phyloP scores from a whole-genome alignment of 345 rosid genomes.

The Eucalyptus shirleyi region DNA sequence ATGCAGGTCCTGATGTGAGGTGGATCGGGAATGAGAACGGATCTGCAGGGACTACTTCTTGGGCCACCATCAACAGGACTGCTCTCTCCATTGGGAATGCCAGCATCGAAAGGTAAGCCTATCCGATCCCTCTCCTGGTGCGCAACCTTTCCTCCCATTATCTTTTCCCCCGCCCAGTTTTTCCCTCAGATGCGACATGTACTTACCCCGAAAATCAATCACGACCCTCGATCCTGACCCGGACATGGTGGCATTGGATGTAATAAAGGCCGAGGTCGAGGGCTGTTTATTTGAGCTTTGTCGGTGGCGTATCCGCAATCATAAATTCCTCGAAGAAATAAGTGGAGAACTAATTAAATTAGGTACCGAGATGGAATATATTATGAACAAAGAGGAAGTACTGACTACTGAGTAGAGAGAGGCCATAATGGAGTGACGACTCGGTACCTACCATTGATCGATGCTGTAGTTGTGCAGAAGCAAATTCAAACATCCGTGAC shows the following conservation, averaged over 20 bases:
- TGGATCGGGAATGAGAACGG: slow-evolving; percentile 69
- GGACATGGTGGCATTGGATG: not conserved
- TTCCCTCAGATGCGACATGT: not conserved
- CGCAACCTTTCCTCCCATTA: not conserved
- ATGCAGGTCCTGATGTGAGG: slow-evolving; percentile 65
- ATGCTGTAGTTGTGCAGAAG: not conserved
- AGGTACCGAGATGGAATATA: not conserved
- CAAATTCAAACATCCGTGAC: not conserved
- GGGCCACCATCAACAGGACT: slow-evolving; percentile 63
- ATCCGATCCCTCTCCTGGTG: not conserved
- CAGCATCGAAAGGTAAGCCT: slow-evolving; percentile 34
- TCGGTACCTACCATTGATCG: not conserved
- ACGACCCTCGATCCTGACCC: not conserved
- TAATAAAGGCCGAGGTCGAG: not conserved
- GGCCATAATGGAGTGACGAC: not conserved
- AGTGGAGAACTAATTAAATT: not conserved
- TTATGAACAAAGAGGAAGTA: not conserved
- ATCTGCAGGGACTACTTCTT: slow-evolving; percentile 41
- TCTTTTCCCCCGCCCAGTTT: not conserved
- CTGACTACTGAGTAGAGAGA: not conserved
- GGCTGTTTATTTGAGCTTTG: not conserved
- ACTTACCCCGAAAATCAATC: not conserved
- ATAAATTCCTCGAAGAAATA: not conserved
- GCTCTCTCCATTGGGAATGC: slow-evolving; percentile 50
- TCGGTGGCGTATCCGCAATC: not conserved